Evolutionary conservation across 371 early-diverging fungal genomes (phyloP).

Genomic region (Lichtheimia hyalospora): DNA sequence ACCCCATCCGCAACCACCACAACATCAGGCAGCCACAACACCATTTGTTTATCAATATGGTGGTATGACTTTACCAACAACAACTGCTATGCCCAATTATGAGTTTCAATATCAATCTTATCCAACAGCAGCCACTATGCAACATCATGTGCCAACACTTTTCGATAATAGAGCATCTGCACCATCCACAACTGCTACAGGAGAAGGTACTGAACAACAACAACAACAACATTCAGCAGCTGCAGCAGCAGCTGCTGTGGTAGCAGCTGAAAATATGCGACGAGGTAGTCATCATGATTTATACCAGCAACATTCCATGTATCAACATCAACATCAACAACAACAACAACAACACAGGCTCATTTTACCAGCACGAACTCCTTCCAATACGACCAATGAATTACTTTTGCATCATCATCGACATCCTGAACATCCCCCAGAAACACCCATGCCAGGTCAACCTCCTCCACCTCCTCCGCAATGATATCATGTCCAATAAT

Average conservation of each 20-base stretch:
- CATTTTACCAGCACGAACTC: constrained; percentile 7
- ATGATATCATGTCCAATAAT: background rate
- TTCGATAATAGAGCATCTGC: background rate
- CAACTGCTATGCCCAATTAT: background rate
- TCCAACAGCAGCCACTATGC: background rate
- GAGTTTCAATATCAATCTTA: background rate
- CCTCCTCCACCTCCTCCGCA: background rate
- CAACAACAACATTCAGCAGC: background rate
- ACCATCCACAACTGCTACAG: background rate
- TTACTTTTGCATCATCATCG: background rate
- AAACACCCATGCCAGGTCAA: constrained; percentile 8
- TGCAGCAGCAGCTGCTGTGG: background rate
- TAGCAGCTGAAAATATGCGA: background rate
- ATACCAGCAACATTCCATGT: background rate
- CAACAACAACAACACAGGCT: background rate
- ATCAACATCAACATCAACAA: constrained; percentile 1
- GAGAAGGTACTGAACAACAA: no score
- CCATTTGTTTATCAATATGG: background rate
- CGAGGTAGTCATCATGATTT: no score
- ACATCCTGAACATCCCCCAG: constrained; percentile 5
- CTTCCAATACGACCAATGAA: background rate
- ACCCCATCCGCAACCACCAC: background rate
- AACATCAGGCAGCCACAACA: background rate
- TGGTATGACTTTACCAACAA: background rate
- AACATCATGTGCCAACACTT: no score